phyloP scores from a whole-genome alignment of 2,329 filamentous ascomycete species.

The Endoconidiophora laricicola region DNA sequence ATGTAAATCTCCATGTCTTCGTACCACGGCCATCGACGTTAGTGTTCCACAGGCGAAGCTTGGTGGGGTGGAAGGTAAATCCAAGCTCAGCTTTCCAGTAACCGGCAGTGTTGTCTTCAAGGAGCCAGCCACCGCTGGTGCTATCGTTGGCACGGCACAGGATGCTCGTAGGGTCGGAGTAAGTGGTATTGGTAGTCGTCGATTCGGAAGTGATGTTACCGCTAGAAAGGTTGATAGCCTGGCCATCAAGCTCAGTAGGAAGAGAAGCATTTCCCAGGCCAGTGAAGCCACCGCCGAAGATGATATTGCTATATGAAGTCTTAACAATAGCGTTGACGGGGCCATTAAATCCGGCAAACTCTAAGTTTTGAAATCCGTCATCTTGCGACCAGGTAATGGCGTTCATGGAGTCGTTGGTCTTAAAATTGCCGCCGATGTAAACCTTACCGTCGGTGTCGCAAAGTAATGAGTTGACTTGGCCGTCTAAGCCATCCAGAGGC shows the following conservation, averaged over 20 bases:
- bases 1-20: constrained; percentile 72
- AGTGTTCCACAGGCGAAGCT: constrained; percentile 77
- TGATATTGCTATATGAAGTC: constrained; percentile 63
- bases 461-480: constrained; percentile 63
- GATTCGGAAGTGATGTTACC: constrained; percentile 55
- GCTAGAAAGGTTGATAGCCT: constrained; percentile 70
- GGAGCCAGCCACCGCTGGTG: constrained; percentile 59
- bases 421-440: constrained; percentile 81
- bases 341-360: constrained; percentile 90
- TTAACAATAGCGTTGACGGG: constrained; percentile 75
- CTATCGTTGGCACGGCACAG: constrained; percentile 57
- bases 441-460: constrained; percentile 71
- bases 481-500: constrained; percentile 63
- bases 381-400: constrained; percentile 64
- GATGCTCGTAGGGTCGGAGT: constrained; percentile 62
- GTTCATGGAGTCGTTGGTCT: constrained; percentile 66
- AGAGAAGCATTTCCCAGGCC: constrained; percentile 63
- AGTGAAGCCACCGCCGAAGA: constrained; percentile 84
- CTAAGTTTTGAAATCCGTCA: constrained; percentile 59
- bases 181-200: constrained; percentile 44
- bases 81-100: constrained; percentile 71
- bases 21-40: constrained; percentile 70
- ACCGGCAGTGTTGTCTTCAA: constrained; percentile 58
- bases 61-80: constrained; percentile 76
- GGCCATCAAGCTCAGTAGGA: constrained; percentile 49